Evolutionary conservation across 768 basidiomycete species (phyloP).

Genomic region (Mycena pura): DNA sequence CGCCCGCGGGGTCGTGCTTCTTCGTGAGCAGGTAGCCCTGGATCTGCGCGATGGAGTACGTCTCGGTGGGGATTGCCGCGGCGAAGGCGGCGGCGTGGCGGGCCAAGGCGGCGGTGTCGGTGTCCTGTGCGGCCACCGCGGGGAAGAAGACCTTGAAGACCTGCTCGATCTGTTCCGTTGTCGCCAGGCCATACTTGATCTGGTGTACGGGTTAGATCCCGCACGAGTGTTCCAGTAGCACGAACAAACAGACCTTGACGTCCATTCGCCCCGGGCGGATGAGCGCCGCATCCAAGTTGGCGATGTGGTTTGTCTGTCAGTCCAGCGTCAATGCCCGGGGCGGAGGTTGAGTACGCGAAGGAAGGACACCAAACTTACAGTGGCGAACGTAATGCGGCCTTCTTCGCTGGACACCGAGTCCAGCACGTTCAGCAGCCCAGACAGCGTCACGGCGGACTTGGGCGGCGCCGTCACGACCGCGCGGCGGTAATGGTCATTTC

Average conservation of each 20-base stretch:
- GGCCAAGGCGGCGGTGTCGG: background rate
- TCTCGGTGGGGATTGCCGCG: background rate
- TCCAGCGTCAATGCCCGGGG: background rate
- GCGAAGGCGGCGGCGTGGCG: background rate
- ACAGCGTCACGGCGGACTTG: too few species aligned
- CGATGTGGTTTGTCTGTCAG: background rate
- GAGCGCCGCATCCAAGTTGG: background rate
- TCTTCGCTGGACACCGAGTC: background rate
- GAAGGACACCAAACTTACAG: background rate
- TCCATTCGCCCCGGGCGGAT: background rate
- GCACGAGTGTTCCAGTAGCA: background rate
- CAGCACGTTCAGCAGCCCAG: background rate
- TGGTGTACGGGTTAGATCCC: background rate
- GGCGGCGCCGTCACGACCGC: background rate
- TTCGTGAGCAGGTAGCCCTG: constrained; percentile 3
- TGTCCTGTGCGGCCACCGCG: background rate
- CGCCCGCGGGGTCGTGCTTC: too few species aligned
- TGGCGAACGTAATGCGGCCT: background rate
- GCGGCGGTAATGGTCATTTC: background rate
- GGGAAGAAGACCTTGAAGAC: constrained; percentile 9
- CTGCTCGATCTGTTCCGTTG: background rate
- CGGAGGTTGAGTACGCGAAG: background rate
- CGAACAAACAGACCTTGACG: too few species aligned
- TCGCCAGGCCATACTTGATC: constrained; percentile 10
- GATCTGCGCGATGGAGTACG: constrained; percentile 13